Base-by-base conservation (phyloP, 2,329 filamentous ascomycete species). In the Lecanoromycetidae sp. region DNA sequence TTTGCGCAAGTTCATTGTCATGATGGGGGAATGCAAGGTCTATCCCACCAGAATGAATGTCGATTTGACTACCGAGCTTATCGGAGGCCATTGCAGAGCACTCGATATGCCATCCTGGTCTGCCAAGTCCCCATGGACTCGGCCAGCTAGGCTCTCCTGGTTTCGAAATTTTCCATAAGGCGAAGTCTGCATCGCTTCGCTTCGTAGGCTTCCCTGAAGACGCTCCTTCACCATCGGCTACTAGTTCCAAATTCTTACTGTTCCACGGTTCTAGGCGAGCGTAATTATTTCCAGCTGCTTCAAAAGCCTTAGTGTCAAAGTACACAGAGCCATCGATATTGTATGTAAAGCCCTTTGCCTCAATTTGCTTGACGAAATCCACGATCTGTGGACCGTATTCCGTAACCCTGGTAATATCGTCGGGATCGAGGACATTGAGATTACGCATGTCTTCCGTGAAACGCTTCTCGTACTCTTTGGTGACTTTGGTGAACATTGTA, bases 41-140 rank as follows among this genome's bases (percentile, higher is more conserved):
- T 51, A 94, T 83, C 49, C 90, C 90, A 23, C 90, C 88, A 19
- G 86, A 93, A 64, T 95, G 90, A 45, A 95, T 85, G 62, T 96
- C 90, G 71, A 96, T 87, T 52, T 81, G 75, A 23, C 79, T 73
- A 4, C 88, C 88, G 1, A 96, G 69, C n/a, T 87, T 76, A 54
- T 88, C 85, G 2, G 84, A 90, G 0, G 88, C 87, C 90, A 96
- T 95, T 13, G 87, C 87, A 1, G 83, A 88, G 77, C 90, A 95
- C 68, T 95, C 88, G 58, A 95, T 95, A 60, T 95, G 90, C 90
- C 90, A 96, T 15, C 90, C 90, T 1, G 90, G 90, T 36, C 90
- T 74, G 4, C 88, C 88, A 47, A 80, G 73, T 4, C 90, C 87
- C 88, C 90, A 96, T 3, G 80, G 79, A 56, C 84, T 91, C 4